phyloP scores from a whole-genome alignment of 768 basidiomycete genomes.

The Royoungia palumana region DNA sequence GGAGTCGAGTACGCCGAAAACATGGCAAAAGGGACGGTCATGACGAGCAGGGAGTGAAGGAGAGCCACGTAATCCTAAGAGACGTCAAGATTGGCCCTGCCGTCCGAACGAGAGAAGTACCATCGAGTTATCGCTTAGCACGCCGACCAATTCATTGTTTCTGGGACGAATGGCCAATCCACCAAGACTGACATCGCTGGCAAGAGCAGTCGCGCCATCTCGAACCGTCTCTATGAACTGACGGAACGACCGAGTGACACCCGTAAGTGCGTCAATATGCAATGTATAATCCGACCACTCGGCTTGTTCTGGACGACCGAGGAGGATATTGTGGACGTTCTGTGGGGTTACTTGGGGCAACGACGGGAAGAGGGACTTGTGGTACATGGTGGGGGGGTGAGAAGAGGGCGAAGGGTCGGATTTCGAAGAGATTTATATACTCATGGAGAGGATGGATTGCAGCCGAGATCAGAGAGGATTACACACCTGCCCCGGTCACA shows the following conservation, averaged over 20 bases:
- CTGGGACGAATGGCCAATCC: constrained; percentile 51
- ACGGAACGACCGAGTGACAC: constrained; percentile 40
- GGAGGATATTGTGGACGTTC: constrained; percentile 55
- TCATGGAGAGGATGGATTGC: too few species aligned
- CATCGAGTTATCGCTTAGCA: constrained; percentile 66
- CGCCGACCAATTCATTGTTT: constrained; percentile 59
- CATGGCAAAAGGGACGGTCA: constrained; percentile 51
- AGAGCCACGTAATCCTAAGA: constrained; percentile 54
- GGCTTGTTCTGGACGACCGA: constrained; percentile 52
- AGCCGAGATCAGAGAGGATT: too few species aligned
- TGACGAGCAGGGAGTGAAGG: constrained; percentile 45
- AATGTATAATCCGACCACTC: constrained; percentile 54
- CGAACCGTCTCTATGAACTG: constrained; percentile 51
- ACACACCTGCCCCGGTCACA: too few species aligned
- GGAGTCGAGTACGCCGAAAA: constrained; percentile 54
- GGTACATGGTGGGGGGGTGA: constrained; percentile 38
- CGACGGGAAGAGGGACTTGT: constrained; percentile 57
- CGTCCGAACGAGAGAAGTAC: constrained; percentile 32
- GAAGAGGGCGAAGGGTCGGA: too few species aligned
- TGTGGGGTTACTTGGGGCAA: constrained; percentile 45
- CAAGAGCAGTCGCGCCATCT: constrained; percentile 57
- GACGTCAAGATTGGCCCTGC: neutral
- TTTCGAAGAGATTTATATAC: too few species aligned
- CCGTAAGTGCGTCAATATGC: constrained; percentile 55
- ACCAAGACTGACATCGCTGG: constrained; percentile 42